Evolutionary conservation across 495 filamentous ascomycete species (phyloP), one percentile per base, ranked within the genome.

Genomic region (Parathielavia hyrcaniae): DNA sequence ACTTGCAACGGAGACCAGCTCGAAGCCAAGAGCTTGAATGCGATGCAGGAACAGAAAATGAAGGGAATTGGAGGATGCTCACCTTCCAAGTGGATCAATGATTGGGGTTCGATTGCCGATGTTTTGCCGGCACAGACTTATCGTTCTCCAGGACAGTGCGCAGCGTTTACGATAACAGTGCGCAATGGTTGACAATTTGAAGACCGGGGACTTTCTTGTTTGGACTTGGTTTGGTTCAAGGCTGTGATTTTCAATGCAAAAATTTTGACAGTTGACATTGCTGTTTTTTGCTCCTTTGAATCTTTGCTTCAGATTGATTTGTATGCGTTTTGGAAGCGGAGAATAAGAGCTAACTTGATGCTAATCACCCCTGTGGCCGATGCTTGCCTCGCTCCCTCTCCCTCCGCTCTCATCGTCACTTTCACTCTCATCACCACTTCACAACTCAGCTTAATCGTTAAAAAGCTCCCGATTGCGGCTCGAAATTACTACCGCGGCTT

Each of bases 1-100:
- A 47, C 16, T 39, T 52, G 50, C 50, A n/a, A 14, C 6, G 4
- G 20, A 34, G 36, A 26, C 30, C 26, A 47, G 16, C 43, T 57
- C 16, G 34, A 57, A 48, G 54, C 54, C 45, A 57, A 57, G 54
- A 49, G 40, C 16, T 36, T 11, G 12, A 50, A 9, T 22, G 32
- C 17, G 17, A 36, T 38, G 32, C 9, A 50, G 50, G 13, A 1
- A 34, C 10, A 38, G 16, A 53, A n/a, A n/a, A n/a, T n/a, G n/a
- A n/a, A n/a, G 17, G 23, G 17, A 7, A 45, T n/a, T 8, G 50
- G 6, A n/a, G 39, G 13, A 17, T 38, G 13, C 53, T 55, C 53
- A 56, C 53, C 53, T 49, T 26, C 40, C 26, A 36, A 57, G 30
- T 4, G 8, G n/a, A 50, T 53, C 6, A 39, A 40, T n/a, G n/a